Base-by-base conservation (phyloP, 371 early-diverging fungal genomes). In the Zopfochytrium polystomum region DNA sequence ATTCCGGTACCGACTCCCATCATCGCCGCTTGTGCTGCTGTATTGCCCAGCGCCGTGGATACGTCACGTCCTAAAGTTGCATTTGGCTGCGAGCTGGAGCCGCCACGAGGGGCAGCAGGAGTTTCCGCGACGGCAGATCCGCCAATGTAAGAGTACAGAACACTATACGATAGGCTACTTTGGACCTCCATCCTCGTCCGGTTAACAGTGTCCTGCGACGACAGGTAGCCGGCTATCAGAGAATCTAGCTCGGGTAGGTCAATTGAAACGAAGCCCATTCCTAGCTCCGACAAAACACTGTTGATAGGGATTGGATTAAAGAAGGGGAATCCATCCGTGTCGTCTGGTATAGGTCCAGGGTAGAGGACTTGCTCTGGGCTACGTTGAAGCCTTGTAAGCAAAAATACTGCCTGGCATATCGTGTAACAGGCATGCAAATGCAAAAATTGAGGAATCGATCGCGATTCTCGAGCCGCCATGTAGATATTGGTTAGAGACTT, bases 381-480 rank as follows among this genome's bases (percentile, higher is more conserved):
- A 18, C 55, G 50, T 27, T 64, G 61, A 4, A 73, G 44, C 18
- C 73, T 59, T 0, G 62, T 62, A 7, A 73, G 55, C 9, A 73
- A 31, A 46, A 73, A 73, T n/a, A 70, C 44, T 22, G 73, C 57
- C 51, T 73, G 73, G 53, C 62, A 58, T 11, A 73, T 34, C 0
- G 68, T 70, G 54, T 58, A 70, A 42, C 63, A 64, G n/a, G 65
- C 60, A 27, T 74, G 74, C 5, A 68, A 59, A 33, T 49, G 35
- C 1, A 69, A 30, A 35, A 54, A 49, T 25, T 63, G 58, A 22
- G 68, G 68, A 2, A 74, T 62, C 30, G 52, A 53, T 20, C 52
- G 35, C 18, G 48, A 47, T 20, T 27, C 11, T n/a, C n/a, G n/a
- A n/a, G n/a, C n/a, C n/a, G n/a, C n/a, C 18, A 38, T 38, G 7